phyloP scores from a whole-genome alignment of 768 basidiomycete species.

The Rickenella mellea region DNA sequence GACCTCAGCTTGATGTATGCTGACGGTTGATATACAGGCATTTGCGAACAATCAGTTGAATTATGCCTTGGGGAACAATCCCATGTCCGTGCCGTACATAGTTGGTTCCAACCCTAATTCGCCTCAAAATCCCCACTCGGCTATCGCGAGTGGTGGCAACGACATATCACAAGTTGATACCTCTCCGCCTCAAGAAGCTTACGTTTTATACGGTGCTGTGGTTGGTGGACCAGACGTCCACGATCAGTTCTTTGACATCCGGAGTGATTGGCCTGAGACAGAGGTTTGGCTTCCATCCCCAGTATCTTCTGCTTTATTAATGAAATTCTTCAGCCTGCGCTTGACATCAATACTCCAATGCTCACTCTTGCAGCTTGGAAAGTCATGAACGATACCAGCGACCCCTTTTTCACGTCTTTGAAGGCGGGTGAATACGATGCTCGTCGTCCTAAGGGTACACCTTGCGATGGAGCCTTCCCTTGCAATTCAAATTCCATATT shows the following conservation, averaged over 20 bases:
- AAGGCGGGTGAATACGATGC: slow-evolving; percentile 57
- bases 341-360: slow-evolving; percentile 87
- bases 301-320: background rate
- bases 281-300: slow-evolving; percentile 42
- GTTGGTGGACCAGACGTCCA: slow-evolving; percentile 77
- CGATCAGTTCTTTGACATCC: slow-evolving; percentile 76
- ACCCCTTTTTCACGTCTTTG: slow-evolving; percentile 73
- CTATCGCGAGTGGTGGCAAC: slow-evolving; percentile 76
- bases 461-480: slow-evolving; percentile 67
- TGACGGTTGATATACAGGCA: slow-evolving; percentile 27
- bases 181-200: slow-evolving; percentile 58
- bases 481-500: slow-evolving; percentile 33
- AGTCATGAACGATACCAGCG: slow-evolving; percentile 52
- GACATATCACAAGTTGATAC: slow-evolving; percentile 64
- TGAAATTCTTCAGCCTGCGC: slow-evolving; percentile 39
- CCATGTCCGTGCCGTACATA: slow-evolving; percentile 82
- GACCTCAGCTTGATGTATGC: background rate
- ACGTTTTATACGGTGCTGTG: slow-evolving; percentile 78
- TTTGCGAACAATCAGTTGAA: slow-evolving; percentile 73
- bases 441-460: slow-evolving; percentile 54
- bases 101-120: slow-evolving; percentile 89
- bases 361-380: slow-evolving; percentile 78
- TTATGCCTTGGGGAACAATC: slow-evolving; percentile 81
- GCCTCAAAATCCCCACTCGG: slow-evolving; percentile 84
- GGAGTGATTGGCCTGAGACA: slow-evolving; percentile 83